phyloP scores from a whole-genome alignment of 352 stramenopile genomes.

The Discostella stelligera region DNA sequence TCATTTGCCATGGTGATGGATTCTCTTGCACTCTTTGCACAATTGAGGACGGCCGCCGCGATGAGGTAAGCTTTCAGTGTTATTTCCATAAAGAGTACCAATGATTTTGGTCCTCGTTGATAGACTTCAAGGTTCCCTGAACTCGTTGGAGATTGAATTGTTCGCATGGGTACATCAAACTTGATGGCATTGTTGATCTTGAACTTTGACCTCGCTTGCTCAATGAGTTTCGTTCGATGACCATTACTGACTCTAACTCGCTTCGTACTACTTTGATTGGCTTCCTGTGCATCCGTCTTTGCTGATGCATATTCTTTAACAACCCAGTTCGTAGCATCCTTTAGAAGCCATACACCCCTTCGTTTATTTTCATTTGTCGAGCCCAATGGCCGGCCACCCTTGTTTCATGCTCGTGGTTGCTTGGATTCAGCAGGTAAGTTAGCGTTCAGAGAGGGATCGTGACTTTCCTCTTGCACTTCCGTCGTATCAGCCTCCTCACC shows the following conservation, averaged over 20 bases:
- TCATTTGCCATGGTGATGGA: not conserved
- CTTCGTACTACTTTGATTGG: conserved; percentile 1
- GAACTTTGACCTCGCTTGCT: not conserved
- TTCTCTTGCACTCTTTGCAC: not conserved
- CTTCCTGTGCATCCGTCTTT: not conserved
- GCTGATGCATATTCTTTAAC: not conserved
- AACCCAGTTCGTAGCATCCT: conserved; percentile 3
- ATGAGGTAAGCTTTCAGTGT: not conserved
- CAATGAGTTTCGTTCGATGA: not conserved
- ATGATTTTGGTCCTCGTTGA: not conserved
- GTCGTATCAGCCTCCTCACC: not conserved
- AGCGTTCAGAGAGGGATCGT: no score
- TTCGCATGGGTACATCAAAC: not conserved
- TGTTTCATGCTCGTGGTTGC: not conserved
- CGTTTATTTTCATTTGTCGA: conserved; percentile 13
- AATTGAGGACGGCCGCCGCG: not conserved
- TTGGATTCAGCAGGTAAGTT: no score
- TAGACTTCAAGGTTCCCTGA: conserved; percentile 7
- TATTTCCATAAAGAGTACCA: conserved; percentile 2
- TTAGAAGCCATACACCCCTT: not conserved
- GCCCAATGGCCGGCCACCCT: conserved; percentile 6
- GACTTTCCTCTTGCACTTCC: not conserved
- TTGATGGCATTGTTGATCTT: not conserved
- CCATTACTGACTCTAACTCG: not conserved
- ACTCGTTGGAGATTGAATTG: not conserved